Evolutionary conservation across 2,329 filamentous ascomycete genomes (phyloP), one percentile per base, ranked within the genome.

Genomic region (Arthroderma sp.): DNA sequence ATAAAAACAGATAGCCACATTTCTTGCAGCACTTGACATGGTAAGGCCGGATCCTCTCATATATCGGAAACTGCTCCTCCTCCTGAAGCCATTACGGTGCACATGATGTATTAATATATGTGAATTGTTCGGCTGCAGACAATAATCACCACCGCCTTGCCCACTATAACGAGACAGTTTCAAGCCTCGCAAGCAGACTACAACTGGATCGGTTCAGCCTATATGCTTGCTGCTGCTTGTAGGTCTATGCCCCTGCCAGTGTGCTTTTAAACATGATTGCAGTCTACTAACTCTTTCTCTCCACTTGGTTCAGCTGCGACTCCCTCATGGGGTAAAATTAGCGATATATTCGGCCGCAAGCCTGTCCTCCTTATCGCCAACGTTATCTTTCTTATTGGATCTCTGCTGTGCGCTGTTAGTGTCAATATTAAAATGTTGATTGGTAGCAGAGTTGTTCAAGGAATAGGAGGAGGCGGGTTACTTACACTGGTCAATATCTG

Each of bases 341-440:
- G 74, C 38, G 80, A 83, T 51, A 81, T 83, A 47, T 82, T 75
- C 63, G 79, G 80, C 2, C 68, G 80, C 36, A 83, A 82, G 53
- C 72, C 72, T 8, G 70, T 80, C 40, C 62, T 83, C 29, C 62
- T 83, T 9, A 52, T 72, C 3, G 77, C 77, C 11, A 79, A 80
- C 47, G 61, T 70, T 11, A 62, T 79, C 27, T 83, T 83, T 63
- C 70, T 82, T 44, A 59, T 78, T 10, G 77, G 76, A 27, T 78
- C 74, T 31, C 59, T 81, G 43, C 64, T 82, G n/a, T 75, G 75
- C 34, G 78, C 70, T 1, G 53, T 79, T 28, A 66, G 75, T 5
- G 67, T 68, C 45, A 77, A 69, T 49, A 74, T 81, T 52, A 65
- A 71, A 29, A 80, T 81, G 73, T 66, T 82, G 32, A 72, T 83